Percentiles rank a stretch among this genome's conserved stretches.
Conservation (phyloP, 179 eudicot genomes). For the Nepenthes alata region DNA sequence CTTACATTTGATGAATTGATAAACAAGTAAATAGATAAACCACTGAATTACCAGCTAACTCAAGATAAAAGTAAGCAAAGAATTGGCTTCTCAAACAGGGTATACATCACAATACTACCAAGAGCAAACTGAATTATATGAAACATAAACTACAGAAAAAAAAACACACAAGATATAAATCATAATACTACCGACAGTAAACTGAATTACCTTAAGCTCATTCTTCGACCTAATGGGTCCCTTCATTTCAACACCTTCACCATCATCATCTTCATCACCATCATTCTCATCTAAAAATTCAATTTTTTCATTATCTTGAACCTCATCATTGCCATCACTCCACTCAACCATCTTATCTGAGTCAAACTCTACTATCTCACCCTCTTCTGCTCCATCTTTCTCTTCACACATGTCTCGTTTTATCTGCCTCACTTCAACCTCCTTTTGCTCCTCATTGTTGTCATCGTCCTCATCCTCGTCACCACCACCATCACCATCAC, state of each 20-base stretch:
- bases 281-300: conserved; percentile 13
- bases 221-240: conserved; percentile 45
- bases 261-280: conserved; percentile 25
- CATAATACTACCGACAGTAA: not conserved
- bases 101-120: not conserved
- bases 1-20: too few species aligned
- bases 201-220: conserved; percentile 31
- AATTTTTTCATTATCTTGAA: conserved; percentile 13
- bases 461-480: conserved; percentile 18
- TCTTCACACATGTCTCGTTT: conserved; percentile 11
- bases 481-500: conserved; percentile 4
- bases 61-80: not conserved
- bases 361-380: conserved; percentile 58
- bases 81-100: too few species aligned
- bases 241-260: conserved; percentile 8
- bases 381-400: conserved; percentile 52
- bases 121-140: not conserved
- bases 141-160: not conserved
- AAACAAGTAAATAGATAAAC: too few species aligned
- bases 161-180: not conserved
- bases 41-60: conserved; percentile 1
- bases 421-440: conserved; percentile 6
- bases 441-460: conserved; percentile 8
- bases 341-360: conserved; percentile 40
- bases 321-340: conserved; percentile 34